Evolutionary conservation across 164 flowering plant species (phyloP), one percentile per base, ranked within the genome.

Genomic region (Cinnamomum chago): DNA sequence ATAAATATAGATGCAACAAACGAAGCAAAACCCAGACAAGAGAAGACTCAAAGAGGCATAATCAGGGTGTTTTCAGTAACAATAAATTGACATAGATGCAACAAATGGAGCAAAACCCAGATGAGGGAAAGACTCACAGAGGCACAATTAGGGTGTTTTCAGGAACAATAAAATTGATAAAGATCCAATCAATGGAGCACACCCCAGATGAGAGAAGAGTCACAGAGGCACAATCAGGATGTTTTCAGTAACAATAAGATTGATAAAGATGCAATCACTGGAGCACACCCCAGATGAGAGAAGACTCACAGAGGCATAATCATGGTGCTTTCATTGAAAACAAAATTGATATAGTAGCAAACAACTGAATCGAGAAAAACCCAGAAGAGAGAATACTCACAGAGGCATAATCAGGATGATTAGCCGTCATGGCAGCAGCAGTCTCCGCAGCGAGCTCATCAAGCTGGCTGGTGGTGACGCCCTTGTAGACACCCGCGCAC

Each of bases 371-470:
- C 47, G 67, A 72, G 20, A 64, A 52, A 62, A 40, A 20, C 70
- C 2, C 40, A 15, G 66, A 62, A 22, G 2, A 52, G 10, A 13
- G 47, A 75, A 76, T 30, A 28, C 90, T 81, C 22, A 92, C 97
- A 58, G 88, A 96, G 18, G 99, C 99, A 75, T 96, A 96, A 85
- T 96, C 98, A 64, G 98, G 99, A 66, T 96, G 98, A 65, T 89
- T 91, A 0, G 99, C 90, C 3, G 99, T 96, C 98, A 96, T 82
- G 60, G 97, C 97, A 68, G 98, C 97, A 11, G 98, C 93, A 24
- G 99, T 96, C 70, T 96, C 98, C 14, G 98, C 97, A 1, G 98
- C 99, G 77, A 96, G 82, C 75, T 94, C 98, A 82, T 94, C 97
- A 73, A 96, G 95, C 79, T 91, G 98, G 70, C 97, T 94, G 2